Base-by-base conservation (phyloP, 2,329 filamentous ascomycete genomes). In the Pseudogymnoascus sp. region DNA sequence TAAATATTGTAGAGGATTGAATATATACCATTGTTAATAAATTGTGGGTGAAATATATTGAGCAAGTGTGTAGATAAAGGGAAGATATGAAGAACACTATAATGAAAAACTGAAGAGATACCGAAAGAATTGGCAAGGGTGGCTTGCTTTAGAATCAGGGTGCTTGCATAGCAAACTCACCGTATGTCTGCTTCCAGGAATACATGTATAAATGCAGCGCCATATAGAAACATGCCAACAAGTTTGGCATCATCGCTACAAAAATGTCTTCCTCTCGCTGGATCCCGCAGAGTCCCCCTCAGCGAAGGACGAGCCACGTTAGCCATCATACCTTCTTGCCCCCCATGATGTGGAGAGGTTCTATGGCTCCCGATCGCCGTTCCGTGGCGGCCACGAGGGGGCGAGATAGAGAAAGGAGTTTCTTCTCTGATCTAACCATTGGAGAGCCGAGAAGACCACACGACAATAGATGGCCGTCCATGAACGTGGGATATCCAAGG, bases 191-290 rank as follows among this genome's bases (percentile, higher is more conserved):
- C 28, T 22, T 55, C 28, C 16, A 33, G 49, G 49, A 55, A 55
- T 55, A 55, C 49, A 55, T 55, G 28, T 55, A 55, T 55, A 55
- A 55, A 55, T 55, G 49, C 49, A 55, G 28, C 16, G 49, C 49
- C 49, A 55, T 19, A 22, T 33, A 55, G 49, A 55, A 55, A 55
- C 28, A 55, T 19, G 2, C n/a, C 49, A 33, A 33, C 25, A 55
- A 22, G 49, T 55, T 55, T 33, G 49, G 49, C 9, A 19, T 52
- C 9, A 19, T 52, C 49, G 3, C 49, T n/a, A 19, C 49, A 33
- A 33, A 28, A 1, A 55, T 55, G 49, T 55, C n/a, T 33, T 55
- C 28, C 2, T 35, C 49, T 22, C 49, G 28, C n/a, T 55, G 49
- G 49, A 35, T 55, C 11, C 49, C 49, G 5, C 49, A 55, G 49